These are phyloP conservation scores for Podospora conica DNA, from an alignment of 495 filamentous ascomycete species.

Conservation along the genomic window DNA sequence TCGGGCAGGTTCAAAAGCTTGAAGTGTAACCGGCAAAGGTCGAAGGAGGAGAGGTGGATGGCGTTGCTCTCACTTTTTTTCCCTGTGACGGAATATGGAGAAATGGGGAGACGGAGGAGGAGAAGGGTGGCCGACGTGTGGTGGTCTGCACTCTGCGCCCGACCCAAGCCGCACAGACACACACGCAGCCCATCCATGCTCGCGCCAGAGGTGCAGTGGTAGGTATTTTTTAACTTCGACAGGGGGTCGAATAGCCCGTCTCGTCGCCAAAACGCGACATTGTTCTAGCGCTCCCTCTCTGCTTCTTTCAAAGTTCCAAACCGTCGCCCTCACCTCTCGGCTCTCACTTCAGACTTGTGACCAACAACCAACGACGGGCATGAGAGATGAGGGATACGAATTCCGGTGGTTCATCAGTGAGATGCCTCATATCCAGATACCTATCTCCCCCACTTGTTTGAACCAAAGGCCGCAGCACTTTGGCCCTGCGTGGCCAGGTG, in stretches of 20 bases:
- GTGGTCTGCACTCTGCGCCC: too few species aligned
- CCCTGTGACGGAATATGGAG: conserved; percentile 8
- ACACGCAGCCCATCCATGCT: not conserved
- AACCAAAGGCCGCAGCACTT: not conserved
- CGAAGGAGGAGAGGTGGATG: conserved; percentile 5
- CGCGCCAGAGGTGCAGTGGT: not conserved
- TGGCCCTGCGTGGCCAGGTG: not conserved
- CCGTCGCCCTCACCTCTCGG: not conserved
- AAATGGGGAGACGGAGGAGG: conserved; percentile 4
- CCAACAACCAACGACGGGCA: not conserved
- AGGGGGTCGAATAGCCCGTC: not conserved
- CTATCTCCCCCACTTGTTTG: too few species aligned
- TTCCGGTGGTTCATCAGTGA: not conserved
- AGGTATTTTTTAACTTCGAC: not conserved
- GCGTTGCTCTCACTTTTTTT: not conserved
- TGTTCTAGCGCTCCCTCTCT: not conserved
- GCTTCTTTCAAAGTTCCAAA: not conserved
- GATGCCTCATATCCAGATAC: not conserved
- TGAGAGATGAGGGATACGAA: not conserved
- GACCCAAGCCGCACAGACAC: not conserved
- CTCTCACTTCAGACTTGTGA: not conserved
- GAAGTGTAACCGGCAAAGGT: conserved; percentile 3
- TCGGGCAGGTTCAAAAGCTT: not conserved
- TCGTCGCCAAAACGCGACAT: not conserved
- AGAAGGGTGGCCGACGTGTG: not conserved